Base-by-base conservation (phyloP, 2,329 filamentous ascomycete genomes). In the Phialophora tarda region DNA sequence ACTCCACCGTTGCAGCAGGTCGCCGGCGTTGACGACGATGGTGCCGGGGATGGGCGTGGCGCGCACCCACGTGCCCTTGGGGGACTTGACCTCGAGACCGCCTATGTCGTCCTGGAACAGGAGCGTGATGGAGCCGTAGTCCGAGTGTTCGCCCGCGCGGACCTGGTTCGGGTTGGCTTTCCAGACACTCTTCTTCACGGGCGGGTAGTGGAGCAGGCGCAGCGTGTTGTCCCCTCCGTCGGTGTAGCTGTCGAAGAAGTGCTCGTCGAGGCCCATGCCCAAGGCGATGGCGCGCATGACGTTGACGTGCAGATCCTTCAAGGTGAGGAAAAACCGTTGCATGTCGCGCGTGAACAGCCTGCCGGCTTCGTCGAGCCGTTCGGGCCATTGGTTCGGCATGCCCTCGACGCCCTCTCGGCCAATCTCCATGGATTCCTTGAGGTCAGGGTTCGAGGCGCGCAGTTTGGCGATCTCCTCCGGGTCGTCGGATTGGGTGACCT, bases 1-100 rank as follows among this genome's bases (percentile, higher is more conserved):
- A 70, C 90, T 92, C 93, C 93, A 97, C 60, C 93, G 84, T 1
- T 91, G 89, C 58, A 97, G 81, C 71, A 97, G 77, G 75, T 97
- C 93, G 1, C 93, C 93, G 0, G 93, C 93, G 74, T 97, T 97
- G 70, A 97, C 86, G 11, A 97, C 91, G 48, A 95, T 89, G 0
- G 92, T 93, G 62, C 88, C 89, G 41, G 88, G 83, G 66, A 96
- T 94, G 0, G 93, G 93, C 6, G 86, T 92, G 0, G 91, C 93
- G 74, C 97, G 87, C 47, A 97, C 88, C 74, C 93, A 97, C 0
- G 84, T 86, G 1, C 91, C 91, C 48, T 86, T 89, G 0, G 92
- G 92, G 57, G 88, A 90, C 73, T 87, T 85, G 3, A 88, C 86
- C 73, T 88, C 85, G 30, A 88, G 75, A 0, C 86, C 86, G 2